phyloP scores from a whole-genome alignment of 306 rosid species.

The Fagus sylvatica region DNA sequence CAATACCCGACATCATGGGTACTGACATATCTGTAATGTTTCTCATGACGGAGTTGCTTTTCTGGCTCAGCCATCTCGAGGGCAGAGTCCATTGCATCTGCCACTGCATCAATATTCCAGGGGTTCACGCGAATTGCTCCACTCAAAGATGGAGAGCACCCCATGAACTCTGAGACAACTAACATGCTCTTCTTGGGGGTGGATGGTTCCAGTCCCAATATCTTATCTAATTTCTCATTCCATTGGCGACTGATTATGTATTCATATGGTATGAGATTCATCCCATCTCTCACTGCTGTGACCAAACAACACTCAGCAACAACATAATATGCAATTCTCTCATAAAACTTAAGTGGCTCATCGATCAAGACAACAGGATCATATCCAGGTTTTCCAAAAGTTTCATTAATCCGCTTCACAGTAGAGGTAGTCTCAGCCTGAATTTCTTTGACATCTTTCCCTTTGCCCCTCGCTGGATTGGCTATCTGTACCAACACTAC shows the following conservation, averaged over 20 bases:
- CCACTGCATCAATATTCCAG: conserved; percentile 83
- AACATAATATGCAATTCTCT: conserved; percentile 74
- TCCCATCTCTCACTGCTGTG: conserved; percentile 87
- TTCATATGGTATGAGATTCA: conserved; percentile 86
- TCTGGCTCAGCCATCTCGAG: conserved; percentile 68
- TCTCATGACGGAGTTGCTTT: conserved; percentile 85
- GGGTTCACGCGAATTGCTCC: conserved; percentile 93
- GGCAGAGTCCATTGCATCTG: conserved; percentile 82
- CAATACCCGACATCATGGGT: conserved; percentile 89
- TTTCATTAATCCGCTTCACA: conserved; percentile 61
- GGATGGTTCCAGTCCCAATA: conserved; percentile 45
- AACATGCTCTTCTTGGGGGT: conserved; percentile 69
- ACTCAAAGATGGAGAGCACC: conserved; percentile 87
- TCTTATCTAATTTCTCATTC: conserved; percentile 54
- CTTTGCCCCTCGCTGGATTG: conserved; percentile 80
- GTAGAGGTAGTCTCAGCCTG: conserved; percentile 62
- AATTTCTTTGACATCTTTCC: conserved; percentile 74
- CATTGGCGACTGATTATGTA: conserved; percentile 75
- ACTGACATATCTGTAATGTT: conserved; percentile 86
- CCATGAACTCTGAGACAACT: conserved; percentile 86
- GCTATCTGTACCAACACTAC: conserved; percentile 88
- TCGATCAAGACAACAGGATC: conserved; percentile 72
- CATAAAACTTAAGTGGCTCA: conserved; percentile 66
- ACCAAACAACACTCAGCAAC: conserved; percentile 88
- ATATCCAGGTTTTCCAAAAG: conserved; percentile 67